Percentiles rank a stretch among this genome's conserved stretches.
Conservation (phyloP, 2,329 filamentous ascomycete genomes). For the Bimuria novae-zelandiae region DNA sequence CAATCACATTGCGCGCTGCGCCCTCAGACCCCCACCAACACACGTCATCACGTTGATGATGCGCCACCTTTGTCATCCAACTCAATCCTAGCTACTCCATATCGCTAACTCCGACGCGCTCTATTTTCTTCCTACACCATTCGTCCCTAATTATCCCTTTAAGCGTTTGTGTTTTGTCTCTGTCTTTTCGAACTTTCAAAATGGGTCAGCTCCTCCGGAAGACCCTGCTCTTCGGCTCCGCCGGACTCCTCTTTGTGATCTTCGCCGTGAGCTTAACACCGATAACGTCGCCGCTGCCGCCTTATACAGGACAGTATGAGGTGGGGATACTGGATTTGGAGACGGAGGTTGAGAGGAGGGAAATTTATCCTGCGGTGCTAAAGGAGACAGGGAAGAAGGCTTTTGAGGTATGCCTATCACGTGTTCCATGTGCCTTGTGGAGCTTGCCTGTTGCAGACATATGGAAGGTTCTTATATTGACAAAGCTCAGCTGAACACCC, state of each 20-base stretch:
- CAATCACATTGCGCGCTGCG: neutral
- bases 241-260: conserved; percentile 38
- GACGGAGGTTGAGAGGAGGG: conserved; percentile 41
- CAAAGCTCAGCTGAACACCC: conserved; percentile 49
- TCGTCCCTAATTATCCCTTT: neutral
- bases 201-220: conserved; percentile 1
- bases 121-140: neutral
- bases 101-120: neutral
- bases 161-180: too few species aligned
- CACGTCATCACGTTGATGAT: neutral
- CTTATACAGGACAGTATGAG: conserved; percentile 49
- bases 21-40: neutral
- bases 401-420: conserved; percentile 38
- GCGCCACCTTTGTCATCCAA: conserved; percentile 8
- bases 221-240: conserved; percentile 33
- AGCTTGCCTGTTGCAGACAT: too few species aligned
- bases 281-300: conserved; percentile 48
- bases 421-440: too few species aligned
- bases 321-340: conserved; percentile 53
- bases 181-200: too few species aligned
- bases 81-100: neutral
- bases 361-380: conserved; percentile 44
- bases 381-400: conserved; percentile 47
- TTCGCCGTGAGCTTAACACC: conserved; percentile 48
- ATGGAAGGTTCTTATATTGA: too few species aligned